Evolutionary conservation across 805 yeast genomes (phyloP).

Genomic region (Candida ponderosae): DNA sequence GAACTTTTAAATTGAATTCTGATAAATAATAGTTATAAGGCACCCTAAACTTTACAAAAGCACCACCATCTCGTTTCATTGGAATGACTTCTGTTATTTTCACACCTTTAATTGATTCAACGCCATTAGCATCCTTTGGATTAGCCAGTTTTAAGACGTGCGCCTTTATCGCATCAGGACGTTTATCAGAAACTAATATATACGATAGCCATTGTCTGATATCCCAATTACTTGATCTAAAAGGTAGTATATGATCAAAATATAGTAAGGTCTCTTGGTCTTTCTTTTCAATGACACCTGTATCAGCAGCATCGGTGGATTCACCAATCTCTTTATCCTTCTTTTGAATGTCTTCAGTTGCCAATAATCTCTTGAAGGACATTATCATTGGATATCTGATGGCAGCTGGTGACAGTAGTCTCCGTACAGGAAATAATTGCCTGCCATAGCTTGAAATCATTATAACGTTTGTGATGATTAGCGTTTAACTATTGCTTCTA

Average conservation of each 20-base stretch:
- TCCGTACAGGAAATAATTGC: too few species aligned
- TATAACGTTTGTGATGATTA: too few species aligned
- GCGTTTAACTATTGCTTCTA: too few species aligned
- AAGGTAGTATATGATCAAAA: conserved; percentile 48
- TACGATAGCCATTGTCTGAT: conserved; percentile 35
- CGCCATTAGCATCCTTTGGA: conserved; percentile 19
- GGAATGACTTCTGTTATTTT: conserved; percentile 57
- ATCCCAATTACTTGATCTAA: conserved; percentile 36
- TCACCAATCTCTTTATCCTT: conserved; percentile 47
- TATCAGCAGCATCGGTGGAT: conserved; percentile 42
- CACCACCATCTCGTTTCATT: conserved; percentile 85
- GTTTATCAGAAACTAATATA: conserved; percentile 25
- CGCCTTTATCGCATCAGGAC: conserved; percentile 30
- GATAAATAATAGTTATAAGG: conserved; percentile 43
- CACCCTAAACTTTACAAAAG: conserved; percentile 69
- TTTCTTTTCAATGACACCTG: conserved; percentile 48
- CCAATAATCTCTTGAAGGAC: conserved; percentile 3
- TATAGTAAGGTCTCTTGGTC: conserved; percentile 44
- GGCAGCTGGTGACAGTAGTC: too few species aligned
- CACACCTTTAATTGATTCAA: conserved; percentile 31
- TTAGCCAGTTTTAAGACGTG: conserved; percentile 32
- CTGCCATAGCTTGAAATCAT: too few species aligned
- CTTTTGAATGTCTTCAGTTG: conserved; percentile 31
- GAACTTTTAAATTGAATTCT: conserved; percentile 46
- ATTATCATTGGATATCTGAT: background rate